Evolutionary conservation across 2,329 filamentous ascomycete species (phyloP).

Genomic region (Scedosporium boydii): DNA sequence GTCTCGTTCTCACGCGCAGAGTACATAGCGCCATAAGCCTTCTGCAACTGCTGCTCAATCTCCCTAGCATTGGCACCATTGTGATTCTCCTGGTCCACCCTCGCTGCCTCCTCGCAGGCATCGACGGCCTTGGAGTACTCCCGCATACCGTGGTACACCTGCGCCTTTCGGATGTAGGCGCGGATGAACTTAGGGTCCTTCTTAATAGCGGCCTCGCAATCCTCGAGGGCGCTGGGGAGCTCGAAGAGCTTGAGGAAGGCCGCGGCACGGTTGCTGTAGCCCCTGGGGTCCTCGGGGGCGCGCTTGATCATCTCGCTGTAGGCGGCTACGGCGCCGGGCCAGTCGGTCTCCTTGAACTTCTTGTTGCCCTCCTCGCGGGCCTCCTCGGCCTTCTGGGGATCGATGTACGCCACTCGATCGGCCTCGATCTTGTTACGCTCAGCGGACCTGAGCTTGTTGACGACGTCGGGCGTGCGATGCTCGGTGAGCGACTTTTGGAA

Average conservation of each 20-base stretch:
- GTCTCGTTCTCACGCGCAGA: constrained; percentile 85
- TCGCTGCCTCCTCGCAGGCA: constrained; percentile 69
- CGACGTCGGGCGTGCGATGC: constrained; percentile 88
- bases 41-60: constrained; percentile 90
- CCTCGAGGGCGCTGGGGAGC: constrained; percentile 85
- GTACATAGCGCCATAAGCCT: constrained; percentile 86
- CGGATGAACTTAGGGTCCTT: constrained; percentile 87
- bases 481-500: constrained; percentile 93
- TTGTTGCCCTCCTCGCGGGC: constrained; percentile 89
- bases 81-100: constrained; percentile 62
- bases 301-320: constrained; percentile 98
- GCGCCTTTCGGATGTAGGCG: constrained; percentile 92
- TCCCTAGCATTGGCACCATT: constrained; percentile 74
- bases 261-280: constrained; percentile 94
- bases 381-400: constrained; percentile 87
- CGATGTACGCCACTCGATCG: constrained; percentile 72
- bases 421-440: constrained; percentile 77
- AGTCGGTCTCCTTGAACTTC: constrained; percentile 95
- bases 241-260: constrained; percentile 95
- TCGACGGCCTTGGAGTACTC: constrained; percentile 95
- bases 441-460: constrained; percentile 81
- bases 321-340: constrained; percentile 86
- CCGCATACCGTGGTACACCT: constrained; percentile 94
- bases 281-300: constrained; percentile 81
- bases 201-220: constrained; percentile 87